Evolutionary conservation across 495 filamentous ascomycete species (phyloP).

Genomic region (Aspergillus ostianus): DNA sequence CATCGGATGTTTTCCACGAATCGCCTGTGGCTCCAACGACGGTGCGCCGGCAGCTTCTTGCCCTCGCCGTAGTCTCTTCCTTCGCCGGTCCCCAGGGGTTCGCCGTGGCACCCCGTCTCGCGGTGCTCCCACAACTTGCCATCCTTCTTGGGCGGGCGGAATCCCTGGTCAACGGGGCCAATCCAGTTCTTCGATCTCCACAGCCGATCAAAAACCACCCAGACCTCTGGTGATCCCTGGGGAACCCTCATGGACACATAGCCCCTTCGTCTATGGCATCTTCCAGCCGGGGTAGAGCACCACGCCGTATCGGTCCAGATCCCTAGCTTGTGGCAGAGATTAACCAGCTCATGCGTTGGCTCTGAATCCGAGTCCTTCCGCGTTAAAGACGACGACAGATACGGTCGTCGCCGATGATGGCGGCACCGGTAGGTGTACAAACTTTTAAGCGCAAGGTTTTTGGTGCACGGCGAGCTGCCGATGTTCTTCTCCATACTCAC

Average conservation of each 20-base stretch:
- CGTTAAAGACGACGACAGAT: slow-evolving; percentile 53
- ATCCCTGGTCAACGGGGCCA: slow-evolving; percentile 35
- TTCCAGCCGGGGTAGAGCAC: slow-evolving; percentile 59
- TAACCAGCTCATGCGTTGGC: slow-evolving; percentile 62
- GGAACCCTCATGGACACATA: slow-evolving; percentile 55
- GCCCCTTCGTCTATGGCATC: slow-evolving; percentile 57
- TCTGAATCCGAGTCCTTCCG: slow-evolving; percentile 61
- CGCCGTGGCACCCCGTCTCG: slow-evolving; percentile 54
- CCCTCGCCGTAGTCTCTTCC: slow-evolving; percentile 47
- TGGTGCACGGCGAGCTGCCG: slow-evolving; percentile 32
- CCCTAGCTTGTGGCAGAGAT: slow-evolving; percentile 56
- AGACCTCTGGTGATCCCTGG: slow-evolving; percentile 53
- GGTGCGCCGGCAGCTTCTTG: slow-evolving; percentile 53
- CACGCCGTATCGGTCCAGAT: slow-evolving; percentile 66
- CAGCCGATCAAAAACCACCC: slow-evolving; percentile 63
- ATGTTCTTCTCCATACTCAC: slow-evolving; percentile 39
- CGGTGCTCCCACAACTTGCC: slow-evolving; percentile 59
- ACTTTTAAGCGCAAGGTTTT: slow-evolving; percentile 54
- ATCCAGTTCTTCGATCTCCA: slow-evolving; percentile 62
- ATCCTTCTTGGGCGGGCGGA: slow-evolving; percentile 27
- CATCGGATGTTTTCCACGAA: slow-evolving; percentile 56
- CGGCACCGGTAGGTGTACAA: slow-evolving; percentile 61
- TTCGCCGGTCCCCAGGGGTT: slow-evolving; percentile 52
- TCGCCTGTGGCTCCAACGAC: slow-evolving; percentile 51
- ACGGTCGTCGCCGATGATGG: slow-evolving; percentile 58